Base-by-base conservation (phyloP, 73 alveolate genomes). In the Paramecium pentaurelia region DNA sequence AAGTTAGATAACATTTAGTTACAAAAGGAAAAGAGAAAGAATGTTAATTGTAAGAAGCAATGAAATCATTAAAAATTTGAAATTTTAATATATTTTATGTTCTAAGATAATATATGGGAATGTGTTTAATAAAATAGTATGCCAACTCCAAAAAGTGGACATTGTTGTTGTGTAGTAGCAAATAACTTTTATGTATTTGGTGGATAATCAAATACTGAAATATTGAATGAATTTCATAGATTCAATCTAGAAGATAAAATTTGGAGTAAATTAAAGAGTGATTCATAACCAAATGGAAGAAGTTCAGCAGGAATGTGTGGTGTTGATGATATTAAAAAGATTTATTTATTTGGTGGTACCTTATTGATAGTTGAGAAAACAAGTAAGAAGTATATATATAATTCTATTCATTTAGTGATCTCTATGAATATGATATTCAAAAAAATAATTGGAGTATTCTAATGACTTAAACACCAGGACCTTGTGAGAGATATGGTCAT, bases 141-240 rank as follows among this genome's bases (percentile, higher is more conserved):
- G 37, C 94, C 94, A 64, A 28, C 84, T 9, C 92, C 94, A 45
- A 89, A 85, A 47, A 89, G 90, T 64, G 94, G 94, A 25, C 92
- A 89, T 32, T 77, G 92, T 47, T 89, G 94, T 40, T 45, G 84
- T 42, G 54, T 45, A 20, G 75, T 47, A 11, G 54, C 77, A 18
- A 68, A 89, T 45, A 28, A 36, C 9, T 47, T 89, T 77, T 89
- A 89, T 59, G 75, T 89, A 12, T 89, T 89, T 45, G 94, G 94
- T 10, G 94, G 94, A 6, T 58, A 45, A 22, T 28, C 92, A 28
- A 85, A 73, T 42, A 83, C 68, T 9, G 71, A 71, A 30, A 77
- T 73, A 14, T 32, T 71, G 8, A 45, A 70, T 71, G 94, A 89
- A 18, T 71, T 89, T 64, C 75, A 89, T 89, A 37, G 47, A 28